Base-by-base conservation (phyloP, 2,329 filamentous ascomycete genomes). In the Diplodia sapinea region DNA sequence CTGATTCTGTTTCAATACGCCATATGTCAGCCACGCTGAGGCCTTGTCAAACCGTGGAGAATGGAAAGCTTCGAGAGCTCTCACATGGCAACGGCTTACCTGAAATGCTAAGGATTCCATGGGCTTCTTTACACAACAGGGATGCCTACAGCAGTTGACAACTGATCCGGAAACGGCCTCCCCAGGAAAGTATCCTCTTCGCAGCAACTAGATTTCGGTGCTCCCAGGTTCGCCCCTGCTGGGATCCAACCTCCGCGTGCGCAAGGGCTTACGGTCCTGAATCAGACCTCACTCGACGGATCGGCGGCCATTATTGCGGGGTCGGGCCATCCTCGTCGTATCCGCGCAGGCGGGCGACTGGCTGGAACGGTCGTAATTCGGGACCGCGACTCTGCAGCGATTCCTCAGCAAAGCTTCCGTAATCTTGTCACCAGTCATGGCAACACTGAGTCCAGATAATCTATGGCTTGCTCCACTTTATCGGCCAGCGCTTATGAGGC, bases 351-450 rank as follows among this genome's bases (percentile, higher is more conserved):
- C 40, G 43, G 59, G 29, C 59, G n/a, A 20, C 15, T 63, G 59
- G 51, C 59, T 63, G 20, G 59, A 63, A 51, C 59, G 59, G 47
- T 51, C 29, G 59, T 63, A 33, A 47, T 31, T 38, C 47, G 47
- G 59, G 17, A 26, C 26, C 29, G 43, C 50, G 59, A 51, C 59
- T 63, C 43, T 63, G 59, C 59, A 31, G 29, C 33, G 59, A 51
- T 63, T 63, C 47, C 36, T 57, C 55, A 57, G 55, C 55, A 40
- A 57, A 40, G 17, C 43, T 31, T 47, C 38, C 59, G 59, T 63
- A 63, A 51, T n/a, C 47, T 49, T 29, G 59, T 23, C 57, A 50
- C 57, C 49, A 62, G 57, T 62, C 57, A 62, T 62, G 57, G 31
- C 47, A 51, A 51, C 29, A 13, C 23, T 13, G 23, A 59, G 15